Base-by-base conservation (phyloP, 1,284 basidiomycete genomes). In the Trichosporon inkin region DNA sequence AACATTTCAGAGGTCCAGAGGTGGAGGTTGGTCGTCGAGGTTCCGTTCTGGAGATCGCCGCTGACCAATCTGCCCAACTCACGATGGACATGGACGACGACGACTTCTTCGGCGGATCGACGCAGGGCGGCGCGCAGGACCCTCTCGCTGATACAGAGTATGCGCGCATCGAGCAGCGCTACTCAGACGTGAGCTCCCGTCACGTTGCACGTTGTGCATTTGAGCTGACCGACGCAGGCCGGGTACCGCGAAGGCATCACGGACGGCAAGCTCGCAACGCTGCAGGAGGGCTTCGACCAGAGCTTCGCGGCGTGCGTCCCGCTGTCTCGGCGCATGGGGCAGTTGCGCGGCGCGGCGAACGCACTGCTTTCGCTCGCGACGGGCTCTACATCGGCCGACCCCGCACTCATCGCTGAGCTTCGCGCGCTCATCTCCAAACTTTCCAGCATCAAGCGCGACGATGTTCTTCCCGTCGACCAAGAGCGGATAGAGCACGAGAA, bases 391-490 rank as follows among this genome's bases (percentile, higher is more conserved):
- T 11, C 14, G 6, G 44, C 58, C 14, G 36, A 38, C 86, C 5
- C 77, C 81, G 16, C 86, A 85, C 7, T 90, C 84, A 86, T 87
- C 80, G 70, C 81, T 84, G 69, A 84, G 80, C 66, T 82, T 78
- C 68, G 83, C 82, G 66, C 82, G 85, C 60, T 84, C 84, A 84
- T 58, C 78, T 24, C 66, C 13, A 64, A 70, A 6, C 63, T 78
- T 1, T 60, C 61, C 0, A 44, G 61, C 10, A 60, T 78, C 11
- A 67, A 62, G 56, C 64, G 74, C 10, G 67, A 67, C 40, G 68
- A 75, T 11, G 63, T 79, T 0, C 63, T 79, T 0, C 69, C 76
- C 3, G 37, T 63, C 17, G 78, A 79, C 60, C 10, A 59, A 14
- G 78, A 78, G 63, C 60, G 76, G 11, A 56, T 69, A 13, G 70